Evolutionary conservation across 2,329 filamentous ascomycete species (phyloP), one percentile per base, ranked within the genome.

Genomic region (Fusarium dimerum): DNA sequence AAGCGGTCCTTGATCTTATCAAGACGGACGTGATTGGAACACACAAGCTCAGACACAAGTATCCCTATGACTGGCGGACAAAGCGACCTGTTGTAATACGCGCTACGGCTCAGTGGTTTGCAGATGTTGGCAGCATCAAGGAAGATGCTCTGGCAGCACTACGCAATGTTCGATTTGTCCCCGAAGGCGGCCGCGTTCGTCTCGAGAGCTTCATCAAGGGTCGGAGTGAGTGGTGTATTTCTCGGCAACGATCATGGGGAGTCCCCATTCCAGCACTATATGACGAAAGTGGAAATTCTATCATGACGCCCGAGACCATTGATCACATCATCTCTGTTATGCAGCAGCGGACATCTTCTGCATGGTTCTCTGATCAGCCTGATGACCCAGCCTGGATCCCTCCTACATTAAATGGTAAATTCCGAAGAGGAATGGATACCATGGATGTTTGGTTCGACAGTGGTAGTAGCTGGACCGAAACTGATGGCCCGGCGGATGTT

Each of bases 371-470:
- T 1, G 93, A 97, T 68, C 76, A 82, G 13, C 76, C 80, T 2
- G 82, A 92, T 55, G 92, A 97, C 47, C 75, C 80, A 20, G 83
- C 82, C 1, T 99, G 93, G 93, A 78, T 95, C 32, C 84, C 86
- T 2, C 72, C 82, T 6, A 80, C 82, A 10, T 75, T 96, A 2
- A 74, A 78, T 13, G 77, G 77, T 9, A 67, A 74, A 6, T 94
- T 88, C 67, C 78, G 82, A 44, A 87, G 94, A 56, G 93, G 93
- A 13, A 89, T 79, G 41, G 94, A 99, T 66, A 99, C 94, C 0
- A 99, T 99, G 94, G 94, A 99, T 70, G 94, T 99, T 10, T 99
- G 94, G 94, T 99, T 99, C 63, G 94, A 99, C 70, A 97, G 94
- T 60, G 94, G 94, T 6, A 96, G 89, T 45, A 96, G 91, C 66